Evolutionary conservation across 805 yeast genomes (phyloP), one percentile per base, ranked within the genome.

Genomic region (Wickerhamomyces pijperi): DNA sequence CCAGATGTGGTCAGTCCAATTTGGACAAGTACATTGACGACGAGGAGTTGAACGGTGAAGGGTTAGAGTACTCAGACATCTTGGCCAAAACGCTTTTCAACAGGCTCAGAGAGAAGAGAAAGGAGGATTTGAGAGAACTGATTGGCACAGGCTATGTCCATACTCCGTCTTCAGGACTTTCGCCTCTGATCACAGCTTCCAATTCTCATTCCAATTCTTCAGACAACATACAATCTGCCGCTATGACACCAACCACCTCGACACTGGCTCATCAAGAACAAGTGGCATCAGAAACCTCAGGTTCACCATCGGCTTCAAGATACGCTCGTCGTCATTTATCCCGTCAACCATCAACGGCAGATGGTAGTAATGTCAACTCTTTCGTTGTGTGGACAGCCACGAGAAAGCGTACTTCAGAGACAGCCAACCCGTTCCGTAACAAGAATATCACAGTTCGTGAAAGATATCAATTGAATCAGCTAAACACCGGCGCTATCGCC

Each of bases 341-440:
- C 31, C 60, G 63, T 44, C 68, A 63, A 41, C 61, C 62, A 5
- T 61, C 67, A 16, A 56, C 61, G 12, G 65, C 74, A 7, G 82
- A 77, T 55, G 82, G 80, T 5, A 64, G 68, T 8, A 71, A 67
- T 46, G 76, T 70, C 29, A 72, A 76, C 45, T 72, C 81, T 5
- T 68, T 88, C 50, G 77, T 79, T 3, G 88, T 92, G n/a, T 90
- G 97, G 95, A 87, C 97, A 1, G 94, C 97, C 1, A 85, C 90
- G 4, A 74, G 96, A 45, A 69, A 75, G 46, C 73, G 96, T 53
- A 86, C 97, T 0, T 69, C 78, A 16, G 85, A 88, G 48, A 77
- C 95, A 5, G 86, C 90, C 0, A 68, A 70, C 39, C 75, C 70
- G 41, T 85, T 90, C 57, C 64, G 72, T 31, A 70, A 75, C 12